phyloP scores from a whole-genome alignment of 768 basidiomycete species.

The Suillus plorans region DNA sequence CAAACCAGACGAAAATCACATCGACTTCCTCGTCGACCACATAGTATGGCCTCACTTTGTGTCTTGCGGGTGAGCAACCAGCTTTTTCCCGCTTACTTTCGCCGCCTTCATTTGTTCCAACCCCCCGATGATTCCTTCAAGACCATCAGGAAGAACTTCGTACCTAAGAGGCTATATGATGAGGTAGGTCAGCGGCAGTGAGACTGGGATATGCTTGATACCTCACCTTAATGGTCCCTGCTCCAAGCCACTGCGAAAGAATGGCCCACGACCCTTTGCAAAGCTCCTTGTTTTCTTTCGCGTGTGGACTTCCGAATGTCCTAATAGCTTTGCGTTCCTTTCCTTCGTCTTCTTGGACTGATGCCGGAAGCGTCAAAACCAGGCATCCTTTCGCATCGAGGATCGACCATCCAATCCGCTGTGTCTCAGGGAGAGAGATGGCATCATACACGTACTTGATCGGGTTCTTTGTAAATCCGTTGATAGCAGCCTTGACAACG shows the following conservation, averaged over 20 bases:
- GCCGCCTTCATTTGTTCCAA: conserved; percentile 36
- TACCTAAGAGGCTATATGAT: conserved; percentile 36
- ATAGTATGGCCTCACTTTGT: conserved; percentile 18
- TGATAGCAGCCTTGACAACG: conserved; percentile 17
- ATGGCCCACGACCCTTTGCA: conserved; percentile 18
- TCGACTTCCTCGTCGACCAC: not conserved
- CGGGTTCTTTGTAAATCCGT: conserved; percentile 25
- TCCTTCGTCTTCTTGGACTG: conserved; percentile 23
- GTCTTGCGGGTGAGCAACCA: conserved; percentile 43
- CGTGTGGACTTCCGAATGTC: conserved; percentile 27
- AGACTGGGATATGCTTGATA: not conserved
- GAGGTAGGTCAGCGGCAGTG: not conserved
- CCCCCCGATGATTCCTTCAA: conserved; percentile 36
- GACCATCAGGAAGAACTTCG: conserved; percentile 42
- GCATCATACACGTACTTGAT: conserved; percentile 30
- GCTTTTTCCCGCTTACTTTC: conserved; percentile 43
- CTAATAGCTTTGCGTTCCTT: conserved; percentile 17
- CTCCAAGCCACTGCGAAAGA: conserved; percentile 25
- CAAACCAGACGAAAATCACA: not conserved
- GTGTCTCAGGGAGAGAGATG: conserved; percentile 34
- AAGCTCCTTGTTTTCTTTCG: conserved; percentile 16
- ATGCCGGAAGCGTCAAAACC: conserved; percentile 23
- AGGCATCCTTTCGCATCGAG: conserved; percentile 36
- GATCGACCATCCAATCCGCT: conserved; percentile 30
- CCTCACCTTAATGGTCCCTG: conserved; percentile 26